Evolutionary conservation across 2,329 filamentous ascomycete species (phyloP).

Genomic region (Raffaelea deltoideospora): DNA sequence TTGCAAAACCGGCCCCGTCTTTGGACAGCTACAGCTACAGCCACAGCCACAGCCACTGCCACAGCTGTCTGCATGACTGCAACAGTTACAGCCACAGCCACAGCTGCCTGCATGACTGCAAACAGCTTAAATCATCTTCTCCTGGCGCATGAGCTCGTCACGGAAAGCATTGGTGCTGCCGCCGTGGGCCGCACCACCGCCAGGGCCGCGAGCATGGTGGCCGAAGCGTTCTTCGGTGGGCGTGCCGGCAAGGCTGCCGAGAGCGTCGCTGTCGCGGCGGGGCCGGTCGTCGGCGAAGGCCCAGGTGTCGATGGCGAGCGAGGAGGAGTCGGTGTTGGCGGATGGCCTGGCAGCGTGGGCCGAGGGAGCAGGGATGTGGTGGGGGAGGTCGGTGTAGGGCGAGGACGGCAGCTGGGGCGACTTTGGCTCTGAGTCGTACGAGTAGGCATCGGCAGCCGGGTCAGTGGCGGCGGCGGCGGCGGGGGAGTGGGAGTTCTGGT

Average conservation of each 20-base stretch:
- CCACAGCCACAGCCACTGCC: too few species aligned
- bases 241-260: constrained; percentile 33
- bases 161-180: constrained; percentile 27
- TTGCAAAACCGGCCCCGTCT: too few species aligned
- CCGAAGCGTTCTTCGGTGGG: constrained; percentile 27
- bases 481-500: constrained; percentile 12
- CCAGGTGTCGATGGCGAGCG: constrained; percentile 11
- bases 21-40: too few species aligned
- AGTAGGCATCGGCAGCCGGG: too few species aligned
- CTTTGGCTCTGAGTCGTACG: too few species aligned
- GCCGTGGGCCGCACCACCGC: background rate
- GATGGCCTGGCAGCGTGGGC: too few species aligned
- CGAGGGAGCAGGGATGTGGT: too few species aligned
- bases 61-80: too few species aligned
- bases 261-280: constrained; percentile 29
- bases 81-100: too few species aligned
- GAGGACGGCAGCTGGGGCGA: too few species aligned
- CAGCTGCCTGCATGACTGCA: too few species aligned
- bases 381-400: too few species aligned
- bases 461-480: constrained; percentile 5
- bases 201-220: constrained; percentile 15
- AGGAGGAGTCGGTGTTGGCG: constrained; percentile 6
- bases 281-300: constrained; percentile 13
- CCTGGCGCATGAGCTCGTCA: constrained; percentile 33
- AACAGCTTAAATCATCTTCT: constrained; percentile 9